phyloP scores from a whole-genome alignment of 805 yeast species.

The Monosporozyma unispora region DNA sequence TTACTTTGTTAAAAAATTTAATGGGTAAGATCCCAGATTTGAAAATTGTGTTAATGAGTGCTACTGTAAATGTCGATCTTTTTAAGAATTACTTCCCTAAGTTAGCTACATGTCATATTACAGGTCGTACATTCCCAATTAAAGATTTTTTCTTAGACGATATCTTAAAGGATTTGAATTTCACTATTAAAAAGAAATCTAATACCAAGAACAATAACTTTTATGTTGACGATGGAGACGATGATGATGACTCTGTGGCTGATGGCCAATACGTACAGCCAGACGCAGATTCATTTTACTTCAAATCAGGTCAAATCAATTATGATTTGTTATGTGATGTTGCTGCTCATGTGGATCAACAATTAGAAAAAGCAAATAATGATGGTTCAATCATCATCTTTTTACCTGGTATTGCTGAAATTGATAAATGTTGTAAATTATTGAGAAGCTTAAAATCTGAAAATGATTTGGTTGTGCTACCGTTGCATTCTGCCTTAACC shows the following conservation, averaged over 20 bases:
- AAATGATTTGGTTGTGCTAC: slow-evolving; percentile 41
- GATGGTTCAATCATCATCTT: slow-evolving; percentile 76
- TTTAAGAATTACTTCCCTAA: slow-evolving; percentile 58
- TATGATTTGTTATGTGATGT: slow-evolving; percentile 59
- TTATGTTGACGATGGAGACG: slow-evolving; percentile 15
- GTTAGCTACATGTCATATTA: slow-evolving; percentile 67
- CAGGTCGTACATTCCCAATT: slow-evolving; percentile 92
- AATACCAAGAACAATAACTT: slow-evolving; percentile 12
- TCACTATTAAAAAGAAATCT: slow-evolving; percentile 34
- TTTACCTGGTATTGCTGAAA: slow-evolving; percentile 87
- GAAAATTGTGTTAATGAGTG: slow-evolving; percentile 81
- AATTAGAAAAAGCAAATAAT: slow-evolving; percentile 34
- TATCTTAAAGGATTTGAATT: slow-evolving; percentile 49
- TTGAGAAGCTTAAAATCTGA: slow-evolving; percentile 12
- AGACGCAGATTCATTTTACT: slow-evolving; percentile 55
- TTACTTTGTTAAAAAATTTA: slow-evolving; percentile 65
- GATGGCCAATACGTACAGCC: slow-evolving; percentile 43
- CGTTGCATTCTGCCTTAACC: slow-evolving; percentile 80
- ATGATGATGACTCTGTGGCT: slow-evolving; percentile 4
- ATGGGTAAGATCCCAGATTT: slow-evolving; percentile 39
- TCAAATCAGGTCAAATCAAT: slow-evolving; percentile 59
- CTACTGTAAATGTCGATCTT: slow-evolving; percentile 69
- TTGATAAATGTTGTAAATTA: slow-evolving; percentile 44
- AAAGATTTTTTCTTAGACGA: slow-evolving; percentile 65
- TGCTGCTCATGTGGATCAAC: slow-evolving; percentile 43